Base-by-base conservation (phyloP, 257 asterid genomes). In the Craterostigma plantagineum region DNA sequence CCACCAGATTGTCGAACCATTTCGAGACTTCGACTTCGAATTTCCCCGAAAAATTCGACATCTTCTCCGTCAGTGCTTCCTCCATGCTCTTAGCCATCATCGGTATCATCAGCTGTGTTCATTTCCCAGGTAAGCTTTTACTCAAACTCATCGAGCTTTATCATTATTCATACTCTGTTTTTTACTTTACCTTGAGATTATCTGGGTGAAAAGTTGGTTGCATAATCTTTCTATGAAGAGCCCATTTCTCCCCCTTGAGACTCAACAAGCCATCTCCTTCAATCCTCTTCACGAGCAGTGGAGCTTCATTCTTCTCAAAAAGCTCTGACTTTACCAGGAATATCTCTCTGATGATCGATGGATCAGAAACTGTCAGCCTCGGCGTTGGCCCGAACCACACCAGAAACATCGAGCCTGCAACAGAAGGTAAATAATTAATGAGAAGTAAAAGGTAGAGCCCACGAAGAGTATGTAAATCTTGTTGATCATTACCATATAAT, bases 221-320 rank as follows among this genome's bases (percentile, higher is more conserved):
- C 18, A 87, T 58, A 39, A 82, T 65, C 67, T 70, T 82, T 54
- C 95, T 67, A 4, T 76, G 95, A 73, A 79, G 75, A 62, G 95
- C 92, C 98, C 95, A 87, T 68, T 82, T 87, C 45, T 79, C 76
- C 13, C 91, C 98, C 46, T 74, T 68, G 43, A 87, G 90, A 30
- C 71, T 87, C 43, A 77, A 44, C 55, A 87, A 55, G 1, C 98
- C 95, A 43, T 76, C 91, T 1, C 98, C 95, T 74, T 87, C 95
- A 43, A 87, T 74, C 43, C 70, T 82, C 64, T 73, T 59, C 10
- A 83, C 91, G 0, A 72, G 66, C 13, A 63, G 69, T 16, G 95
- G 95, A 0, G 93, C 50, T 33, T 87, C 98, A 43, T 62, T 74
- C 52, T 76, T 87, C 73, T 87, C 98, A 42, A 87, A 87, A 1